Percentiles rank a stretch among this genome's conserved stretches.
Evolutionary conservation across 1,284 basidiomycete species (phyloP).

Genomic region (Pseudozyma tsukubaensis): DNA sequence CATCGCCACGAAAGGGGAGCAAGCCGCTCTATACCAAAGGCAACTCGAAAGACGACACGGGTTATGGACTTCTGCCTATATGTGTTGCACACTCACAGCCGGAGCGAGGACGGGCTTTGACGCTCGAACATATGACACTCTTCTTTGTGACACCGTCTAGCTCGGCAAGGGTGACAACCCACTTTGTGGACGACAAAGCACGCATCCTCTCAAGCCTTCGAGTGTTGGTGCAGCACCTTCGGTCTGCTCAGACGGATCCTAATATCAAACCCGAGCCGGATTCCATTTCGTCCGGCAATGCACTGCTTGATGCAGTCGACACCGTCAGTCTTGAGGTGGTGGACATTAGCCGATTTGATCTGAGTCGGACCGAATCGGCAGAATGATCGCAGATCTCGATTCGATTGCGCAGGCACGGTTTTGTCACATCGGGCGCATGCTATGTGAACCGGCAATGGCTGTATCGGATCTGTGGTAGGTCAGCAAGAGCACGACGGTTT

Average conservation of each 20-base stretch:
- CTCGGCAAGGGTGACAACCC: constrained; percentile 62
- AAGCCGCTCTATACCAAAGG: constrained; percentile 41
- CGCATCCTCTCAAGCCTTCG: constrained; percentile 46
- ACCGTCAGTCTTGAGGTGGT: not conserved
- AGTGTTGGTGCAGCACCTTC: constrained; percentile 17
- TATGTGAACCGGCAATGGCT: too few relatives aligned
- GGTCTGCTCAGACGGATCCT: not conserved
- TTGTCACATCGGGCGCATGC: not conserved
- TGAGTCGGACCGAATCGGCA: too few relatives aligned
- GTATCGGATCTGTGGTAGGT: too few relatives aligned
- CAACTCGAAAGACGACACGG: constrained; percentile 38
- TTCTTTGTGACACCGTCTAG: constrained; percentile 59
- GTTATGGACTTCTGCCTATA: constrained; percentile 43
- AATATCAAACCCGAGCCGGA: too few relatives aligned
- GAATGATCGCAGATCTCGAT: not conserved
- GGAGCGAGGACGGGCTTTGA: not conserved
- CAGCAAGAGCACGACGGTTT: not conserved
- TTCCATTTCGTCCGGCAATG: not conserved
- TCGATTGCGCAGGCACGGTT: not conserved
- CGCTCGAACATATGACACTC: constrained; percentile 32
- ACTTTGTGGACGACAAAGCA: constrained; percentile 58
- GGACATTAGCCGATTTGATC: not conserved
- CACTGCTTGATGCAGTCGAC: not conserved
- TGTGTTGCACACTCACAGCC: constrained; percentile 20
- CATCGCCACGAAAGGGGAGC: constrained; percentile 11